Base-by-base conservation (phyloP, 75 land plant species). In the Cupressus sempervirens region DNA sequence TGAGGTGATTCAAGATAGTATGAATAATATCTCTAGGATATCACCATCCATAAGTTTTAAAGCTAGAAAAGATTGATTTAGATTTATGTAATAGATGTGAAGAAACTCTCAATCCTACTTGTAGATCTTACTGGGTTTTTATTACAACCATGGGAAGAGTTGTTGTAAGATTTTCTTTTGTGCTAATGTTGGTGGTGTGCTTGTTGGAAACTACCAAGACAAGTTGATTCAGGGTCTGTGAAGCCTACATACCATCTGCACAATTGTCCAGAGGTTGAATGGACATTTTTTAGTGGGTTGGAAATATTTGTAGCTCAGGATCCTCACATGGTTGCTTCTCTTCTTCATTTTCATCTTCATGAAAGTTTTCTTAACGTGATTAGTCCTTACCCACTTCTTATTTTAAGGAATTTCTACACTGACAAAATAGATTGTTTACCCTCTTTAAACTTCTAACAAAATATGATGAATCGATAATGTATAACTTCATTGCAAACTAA, bases 341-440 rank as follows among this genome's bases (percentile, higher is more conserved):
- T 86, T 4, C 86, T 86, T 65, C 84, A 86, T n/a, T 86, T 86
- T 35, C 74, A 58, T 54, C 83, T 86, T 32, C 87, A 86, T 72
- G 87, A 86, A 23, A 83, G 87, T 43, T 86, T 86, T 84, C 86
- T 86, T 54, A 72, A 84, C n/a, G 87, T 86, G 53, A 76, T n/a
- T 68, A 68, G 7, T 34, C 29, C 73, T 3, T 8, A 68, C 73
- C 73, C n/a, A n/a, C n/a, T n/a, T n/a, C n/a, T n/a, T n/a, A n/a
- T n/a, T n/a, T n/a, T n/a, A n/a, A n/a, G n/a, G n/a, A n/a, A n/a
- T n/a, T n/a, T n/a, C n/a, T n/a, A n/a, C n/a, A n/a, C n/a, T n/a
- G n/a, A n/a, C n/a, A n/a, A n/a, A n/a, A n/a, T n/a, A n/a, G n/a
- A n/a, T n/a, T n/a, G n/a, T n/a, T n/a, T n/a, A n/a, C n/a, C 73